These are phyloP conservation scores for Sclerospora graminicola DNA, from an alignment of 352 stramenopile genomes.

Conservation along the genomic window DNA sequence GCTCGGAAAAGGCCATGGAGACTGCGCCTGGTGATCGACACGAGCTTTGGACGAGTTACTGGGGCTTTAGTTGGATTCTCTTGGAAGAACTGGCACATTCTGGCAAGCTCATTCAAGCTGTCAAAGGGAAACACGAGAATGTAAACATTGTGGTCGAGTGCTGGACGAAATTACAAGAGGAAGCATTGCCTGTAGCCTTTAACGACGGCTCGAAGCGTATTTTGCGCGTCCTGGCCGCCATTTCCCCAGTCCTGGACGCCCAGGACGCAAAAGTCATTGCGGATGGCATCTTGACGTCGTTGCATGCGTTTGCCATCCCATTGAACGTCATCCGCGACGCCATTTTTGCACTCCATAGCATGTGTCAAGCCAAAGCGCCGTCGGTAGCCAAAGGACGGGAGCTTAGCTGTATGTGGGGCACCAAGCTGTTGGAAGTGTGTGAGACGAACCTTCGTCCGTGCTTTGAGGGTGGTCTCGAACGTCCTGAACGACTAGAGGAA, in stretches of 20 bases:
- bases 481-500: constrained; percentile 34
- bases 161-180: constrained; percentile 70
- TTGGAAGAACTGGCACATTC: constrained; percentile 68
- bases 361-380: constrained; percentile 65
- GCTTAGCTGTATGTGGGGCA: constrained; percentile 60
- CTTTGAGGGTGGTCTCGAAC: constrained; percentile 43
- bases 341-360: constrained; percentile 60
- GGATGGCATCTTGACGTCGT: constrained; percentile 55
- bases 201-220: constrained; percentile 76
- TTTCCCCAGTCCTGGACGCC: constrained; percentile 63
- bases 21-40: too few species aligned
- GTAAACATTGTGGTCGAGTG: constrained; percentile 63
- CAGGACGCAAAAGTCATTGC: constrained; percentile 67
- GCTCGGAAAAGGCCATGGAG: too few species aligned
- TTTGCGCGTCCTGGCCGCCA: constrained; percentile 65
- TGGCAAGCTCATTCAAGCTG: constrained; percentile 42
- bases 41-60: constrained; percentile 43
- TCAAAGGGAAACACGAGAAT: constrained; percentile 46
- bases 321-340: constrained; percentile 72
- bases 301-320: constrained; percentile 69
- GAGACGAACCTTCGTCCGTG: constrained; percentile 50
- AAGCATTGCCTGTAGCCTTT: constrained; percentile 50
- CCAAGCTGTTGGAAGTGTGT: constrained; percentile 47
- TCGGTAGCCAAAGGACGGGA: constrained; percentile 38
- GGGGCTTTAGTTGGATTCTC: constrained; percentile 77